These are phyloP conservation scores for Phytophthora megakarya DNA, from an alignment of 352 stramenopile species.

Conservation along the genomic window DNA sequence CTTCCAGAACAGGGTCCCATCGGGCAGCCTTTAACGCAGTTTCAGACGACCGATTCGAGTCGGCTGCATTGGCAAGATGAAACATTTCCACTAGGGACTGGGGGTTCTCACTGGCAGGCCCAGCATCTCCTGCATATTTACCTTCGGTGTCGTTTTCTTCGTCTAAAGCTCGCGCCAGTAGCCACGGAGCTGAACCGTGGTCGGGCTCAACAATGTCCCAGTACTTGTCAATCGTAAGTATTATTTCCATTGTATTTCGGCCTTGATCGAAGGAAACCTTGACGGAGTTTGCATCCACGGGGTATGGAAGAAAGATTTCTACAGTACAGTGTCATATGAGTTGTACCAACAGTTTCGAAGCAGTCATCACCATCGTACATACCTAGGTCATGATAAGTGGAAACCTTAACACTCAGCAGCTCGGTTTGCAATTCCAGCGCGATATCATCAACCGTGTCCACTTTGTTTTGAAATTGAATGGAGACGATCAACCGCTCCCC, in stretches of 20 bases:
- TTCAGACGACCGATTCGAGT: background rate
- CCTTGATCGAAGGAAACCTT: conserved; percentile 41
- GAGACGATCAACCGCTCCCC: conserved; percentile 40
- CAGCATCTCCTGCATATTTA: background rate
- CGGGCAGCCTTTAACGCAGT: conserved; percentile 10
- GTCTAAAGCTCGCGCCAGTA: conserved; percentile 58
- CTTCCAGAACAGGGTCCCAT: conserved; percentile 73
- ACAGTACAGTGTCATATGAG: background rate
- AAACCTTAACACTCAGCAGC: conserved; percentile 48
- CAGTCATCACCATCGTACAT: conserved; percentile 7
- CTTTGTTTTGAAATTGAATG: conserved; percentile 46
- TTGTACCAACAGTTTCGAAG: background rate
- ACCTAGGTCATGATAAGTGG: conserved; percentile 59
- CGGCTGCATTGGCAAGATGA: conserved; percentile 44
- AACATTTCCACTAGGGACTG: conserved; percentile 78
- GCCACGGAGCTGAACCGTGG: conserved; percentile 67
- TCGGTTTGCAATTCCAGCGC: conserved; percentile 59
- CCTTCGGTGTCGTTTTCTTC: conserved; percentile 27
- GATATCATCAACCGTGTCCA: conserved; percentile 40
- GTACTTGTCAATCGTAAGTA: conserved; percentile 51
- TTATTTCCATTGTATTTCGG: conserved; percentile 47
- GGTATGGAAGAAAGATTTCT: conserved; percentile 74
- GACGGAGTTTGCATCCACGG: conserved; percentile 43
- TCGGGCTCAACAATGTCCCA: conserved; percentile 54
- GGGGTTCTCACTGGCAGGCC: conserved; percentile 21